Conservation (phyloP, 2,329 filamentous ascomycete species). For the Triangularia setosa region DNA sequence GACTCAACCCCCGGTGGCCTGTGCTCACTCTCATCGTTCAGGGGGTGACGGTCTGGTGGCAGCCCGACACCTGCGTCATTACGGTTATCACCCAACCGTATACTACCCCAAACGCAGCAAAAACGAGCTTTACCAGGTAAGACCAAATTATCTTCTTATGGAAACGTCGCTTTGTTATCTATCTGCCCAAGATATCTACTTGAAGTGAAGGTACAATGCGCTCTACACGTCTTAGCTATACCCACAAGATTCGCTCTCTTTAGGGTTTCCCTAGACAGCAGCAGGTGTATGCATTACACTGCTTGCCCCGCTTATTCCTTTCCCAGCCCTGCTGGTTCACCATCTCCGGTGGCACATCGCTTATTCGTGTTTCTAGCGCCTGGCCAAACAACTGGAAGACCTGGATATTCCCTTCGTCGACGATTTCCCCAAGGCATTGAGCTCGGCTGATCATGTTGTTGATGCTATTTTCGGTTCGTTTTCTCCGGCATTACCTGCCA, state of each 20-base stretch:
- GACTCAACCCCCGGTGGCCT: slow-evolving; percentile 13
- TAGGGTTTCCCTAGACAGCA: neutral
- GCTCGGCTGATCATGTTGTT: slow-evolving; percentile 72
- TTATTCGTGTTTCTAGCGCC: slow-evolving; percentile 53
- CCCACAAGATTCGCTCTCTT: neutral
- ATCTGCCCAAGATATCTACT: neutral
- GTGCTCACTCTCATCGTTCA: slow-evolving; percentile 40
- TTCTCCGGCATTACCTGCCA: neutral
- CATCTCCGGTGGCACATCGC: slow-evolving; percentile 17
- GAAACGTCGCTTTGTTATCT: neutral
- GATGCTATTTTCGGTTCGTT: slow-evolving; percentile 84
- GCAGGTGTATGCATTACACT: slow-evolving; percentile 20
- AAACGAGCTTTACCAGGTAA: slow-evolving; percentile 81
- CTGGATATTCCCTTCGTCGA: slow-evolving; percentile 79
- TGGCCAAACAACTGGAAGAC: slow-evolving; percentile 79
- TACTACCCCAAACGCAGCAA: slow-evolving; percentile 93
- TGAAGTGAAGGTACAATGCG: neutral
- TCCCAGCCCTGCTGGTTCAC: slow-evolving; percentile 13
- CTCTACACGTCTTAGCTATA: neutral
- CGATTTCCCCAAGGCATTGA: slow-evolving; percentile 67
- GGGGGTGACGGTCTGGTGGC: slow-evolving; percentile 94
- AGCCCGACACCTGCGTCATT: slow-evolving; percentile 85
- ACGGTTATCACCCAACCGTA: slow-evolving; percentile 82
- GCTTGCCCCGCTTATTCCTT: neutral
- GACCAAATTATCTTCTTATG: slow-evolving; percentile 16